These are phyloP conservation scores for Macrocybe gigantea DNA, from an alignment of 768 basidiomycete genomes.

Conservation along the genomic window DNA sequence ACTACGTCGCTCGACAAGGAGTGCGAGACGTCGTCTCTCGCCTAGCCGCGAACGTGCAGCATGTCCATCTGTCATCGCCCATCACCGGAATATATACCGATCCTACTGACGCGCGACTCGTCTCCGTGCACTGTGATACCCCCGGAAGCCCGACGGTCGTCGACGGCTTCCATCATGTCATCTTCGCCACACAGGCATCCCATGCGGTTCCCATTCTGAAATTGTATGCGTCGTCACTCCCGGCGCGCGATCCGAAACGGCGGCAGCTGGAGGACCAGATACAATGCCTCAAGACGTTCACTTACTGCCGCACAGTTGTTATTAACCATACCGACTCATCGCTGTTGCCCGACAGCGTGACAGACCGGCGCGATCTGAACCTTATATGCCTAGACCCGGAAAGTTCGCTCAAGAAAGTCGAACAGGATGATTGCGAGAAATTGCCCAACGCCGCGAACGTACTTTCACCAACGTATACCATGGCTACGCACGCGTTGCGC, in stretches of 20 bases:
- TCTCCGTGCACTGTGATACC: conserved; percentile 32
- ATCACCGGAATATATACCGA: conserved; percentile 42
- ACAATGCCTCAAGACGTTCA: conserved; percentile 44
- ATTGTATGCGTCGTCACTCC: conserved; percentile 36
- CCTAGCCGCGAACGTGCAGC: conserved; percentile 36
- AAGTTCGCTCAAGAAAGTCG: neutral
- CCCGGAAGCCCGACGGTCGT: conserved; percentile 20
- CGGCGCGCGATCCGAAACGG: conserved; percentile 17
- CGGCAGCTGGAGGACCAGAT: conserved; percentile 33
- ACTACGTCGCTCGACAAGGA: conserved; percentile 60
- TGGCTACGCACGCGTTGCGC: conserved; percentile 63
- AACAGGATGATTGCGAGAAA: conserved; percentile 2
- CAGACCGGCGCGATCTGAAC: conserved; percentile 64
- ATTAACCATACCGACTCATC: conserved; percentile 64
- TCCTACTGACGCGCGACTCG: conserved; percentile 22
- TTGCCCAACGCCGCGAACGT: conserved; percentile 20
- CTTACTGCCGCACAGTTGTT: conserved; percentile 52
- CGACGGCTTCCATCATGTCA: conserved; percentile 56
- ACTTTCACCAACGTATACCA: conserved; percentile 43
- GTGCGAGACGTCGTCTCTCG: conserved; percentile 51
- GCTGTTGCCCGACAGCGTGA: conserved; percentile 43
- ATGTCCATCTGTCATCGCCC: conserved; percentile 51
- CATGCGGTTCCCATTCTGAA: conserved; percentile 50
- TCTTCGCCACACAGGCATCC: conserved; percentile 72
- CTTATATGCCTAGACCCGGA: conserved; percentile 29